Evolutionary conservation across 2,329 filamentous ascomycete species (phyloP).

Genomic region (Fusarium sp.): DNA sequence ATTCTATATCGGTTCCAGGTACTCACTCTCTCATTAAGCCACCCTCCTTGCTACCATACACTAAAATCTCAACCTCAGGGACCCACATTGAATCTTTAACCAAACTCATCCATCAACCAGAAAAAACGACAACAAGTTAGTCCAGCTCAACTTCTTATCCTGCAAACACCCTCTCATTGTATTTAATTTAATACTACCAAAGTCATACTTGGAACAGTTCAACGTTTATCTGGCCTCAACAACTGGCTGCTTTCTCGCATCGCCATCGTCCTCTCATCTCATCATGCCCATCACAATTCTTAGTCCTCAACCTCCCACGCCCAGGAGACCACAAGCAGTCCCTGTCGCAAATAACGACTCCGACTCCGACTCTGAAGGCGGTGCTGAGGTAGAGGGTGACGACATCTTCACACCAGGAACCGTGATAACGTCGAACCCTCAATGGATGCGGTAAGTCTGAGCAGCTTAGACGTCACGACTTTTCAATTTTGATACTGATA

Average conservation of each 20-base stretch:
- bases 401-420: slow-evolving; percentile 89
- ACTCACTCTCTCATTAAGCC: neutral
- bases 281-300: slow-evolving; percentile 63
- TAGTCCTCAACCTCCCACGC: slow-evolving; percentile 53
- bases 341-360: slow-evolving; percentile 50
- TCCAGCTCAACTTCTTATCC: neutral
- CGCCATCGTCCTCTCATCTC: slow-evolving; percentile 22
- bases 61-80: slow-evolving; percentile 46
- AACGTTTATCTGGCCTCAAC: neutral
- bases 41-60: slow-evolving; percentile 6
- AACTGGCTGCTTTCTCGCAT: slow-evolving; percentile 7
- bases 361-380: slow-evolving; percentile 59
- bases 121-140: slow-evolving; percentile 13
- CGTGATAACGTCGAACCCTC: slow-evolving; percentile 87
- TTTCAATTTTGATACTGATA: slow-evolving; percentile 17
- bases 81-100: slow-evolving; percentile 47
- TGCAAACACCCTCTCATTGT: neutral
- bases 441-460: slow-evolving; percentile 84
- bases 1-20: neutral
- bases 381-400: slow-evolving; percentile 57
- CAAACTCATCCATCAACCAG: slow-evolving; percentile 33
- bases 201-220: no score
- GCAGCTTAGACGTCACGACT: slow-evolving; percentile 4
- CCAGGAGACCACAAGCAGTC: slow-evolving; percentile 34
- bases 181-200: neutral